Evolutionary conservation across 169 alveolate genomes (phyloP).

Genomic region (Eimeria maxima): DNA sequence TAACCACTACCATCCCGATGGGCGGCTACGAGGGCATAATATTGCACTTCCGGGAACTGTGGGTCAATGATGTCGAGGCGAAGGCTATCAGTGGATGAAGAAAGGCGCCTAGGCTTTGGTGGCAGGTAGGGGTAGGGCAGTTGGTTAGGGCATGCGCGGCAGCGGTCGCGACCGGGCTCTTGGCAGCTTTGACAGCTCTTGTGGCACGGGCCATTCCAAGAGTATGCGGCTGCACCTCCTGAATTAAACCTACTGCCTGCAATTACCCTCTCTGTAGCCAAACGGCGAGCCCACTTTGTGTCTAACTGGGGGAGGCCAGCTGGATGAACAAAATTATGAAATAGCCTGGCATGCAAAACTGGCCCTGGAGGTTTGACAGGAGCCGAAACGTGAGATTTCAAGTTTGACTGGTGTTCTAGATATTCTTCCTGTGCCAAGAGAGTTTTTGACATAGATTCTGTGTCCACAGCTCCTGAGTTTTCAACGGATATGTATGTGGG

Average conservation of each 20-base stretch:
- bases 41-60: background rate
- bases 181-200: constrained; percentile 66
- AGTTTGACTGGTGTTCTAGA: background rate
- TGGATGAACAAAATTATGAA: background rate
- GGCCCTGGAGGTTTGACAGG: background rate
- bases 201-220: constrained; percentile 4
- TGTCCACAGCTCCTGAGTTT: background rate
- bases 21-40: constrained; percentile 52
- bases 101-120: background rate
- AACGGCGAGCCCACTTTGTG: constrained; percentile 21
- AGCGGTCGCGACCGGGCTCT: constrained; percentile 67
- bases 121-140: constrained; percentile 52
- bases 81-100: background rate
- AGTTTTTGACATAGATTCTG: background rate
- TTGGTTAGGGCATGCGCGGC: constrained; percentile 58
- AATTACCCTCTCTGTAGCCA: background rate
- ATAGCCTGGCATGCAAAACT: background rate
- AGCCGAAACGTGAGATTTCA: background rate
- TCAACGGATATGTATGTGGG: background rate
- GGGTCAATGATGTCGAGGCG: background rate
- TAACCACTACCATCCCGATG: constrained; percentile 76
- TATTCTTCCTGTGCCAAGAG: background rate
- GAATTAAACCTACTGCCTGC: background rate
- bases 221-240: background rate
- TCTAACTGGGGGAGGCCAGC: background rate